Evolutionary conservation across 2,329 filamentous ascomycete species (phyloP).

Genomic region (Fusarium udum): DNA sequence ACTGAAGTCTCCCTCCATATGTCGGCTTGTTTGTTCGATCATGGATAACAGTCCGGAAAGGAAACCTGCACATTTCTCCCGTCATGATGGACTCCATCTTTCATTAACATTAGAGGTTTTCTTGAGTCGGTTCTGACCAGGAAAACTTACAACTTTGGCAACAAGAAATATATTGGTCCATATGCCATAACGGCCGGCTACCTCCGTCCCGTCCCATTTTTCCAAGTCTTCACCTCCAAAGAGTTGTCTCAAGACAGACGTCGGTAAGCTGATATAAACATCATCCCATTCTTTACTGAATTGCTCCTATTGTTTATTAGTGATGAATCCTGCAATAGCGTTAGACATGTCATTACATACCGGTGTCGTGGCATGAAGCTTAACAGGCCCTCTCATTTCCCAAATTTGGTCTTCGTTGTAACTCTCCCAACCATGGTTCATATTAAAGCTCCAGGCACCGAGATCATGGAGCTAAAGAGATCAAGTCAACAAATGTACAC

Average conservation of each 20-base stretch:
- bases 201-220: not conserved
- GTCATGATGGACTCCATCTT: conserved; percentile 45
- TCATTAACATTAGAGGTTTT: conserved; percentile 17
- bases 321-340: not conserved
- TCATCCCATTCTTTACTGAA: conserved; percentile 34
- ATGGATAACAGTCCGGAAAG: conserved; percentile 17
- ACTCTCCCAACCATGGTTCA: conserved; percentile 28
- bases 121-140: not conserved
- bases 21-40: conserved; percentile 4
- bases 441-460: conserved; percentile 36
- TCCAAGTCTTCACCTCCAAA: conserved; percentile 22
- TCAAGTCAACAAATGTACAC: conserved; percentile 2
- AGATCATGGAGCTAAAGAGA: conserved; percentile 42
- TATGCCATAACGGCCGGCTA: conserved; percentile 43
- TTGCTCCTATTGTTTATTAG: conserved; percentile 40
- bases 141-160: conserved; percentile 39
- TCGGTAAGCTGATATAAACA: not conserved
- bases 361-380: conserved; percentile 37
- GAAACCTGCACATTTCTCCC: conserved; percentile 9
- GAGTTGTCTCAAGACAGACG: not conserved
- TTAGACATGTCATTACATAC: conserved; percentile 23
- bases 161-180: conserved; percentile 46
- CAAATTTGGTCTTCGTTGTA: conserved; percentile 24
- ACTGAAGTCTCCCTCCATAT: conserved; percentile 38
- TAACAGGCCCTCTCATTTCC: conserved; percentile 25